phyloP scores from a whole-genome alignment of 2,329 filamentous ascomycete genomes.

The Arthrobotrys sphaeroides region DNA sequence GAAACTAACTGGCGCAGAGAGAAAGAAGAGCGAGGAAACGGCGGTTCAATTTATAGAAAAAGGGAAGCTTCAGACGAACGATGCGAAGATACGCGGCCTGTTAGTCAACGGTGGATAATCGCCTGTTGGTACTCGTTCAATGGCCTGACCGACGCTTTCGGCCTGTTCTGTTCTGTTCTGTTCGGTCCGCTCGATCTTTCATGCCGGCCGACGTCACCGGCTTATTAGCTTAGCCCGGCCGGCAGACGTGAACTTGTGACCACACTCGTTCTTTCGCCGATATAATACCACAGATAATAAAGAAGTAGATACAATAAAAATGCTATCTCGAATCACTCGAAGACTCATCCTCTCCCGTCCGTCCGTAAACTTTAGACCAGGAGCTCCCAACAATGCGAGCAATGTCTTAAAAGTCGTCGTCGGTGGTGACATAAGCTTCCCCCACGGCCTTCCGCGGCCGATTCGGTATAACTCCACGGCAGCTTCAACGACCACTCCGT shows the following conservation, averaged over 20 bases:
- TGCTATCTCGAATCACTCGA: constrained; percentile 15
- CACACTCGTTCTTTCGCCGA: no score
- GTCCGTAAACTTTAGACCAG: background rate
- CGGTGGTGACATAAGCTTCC: no score
- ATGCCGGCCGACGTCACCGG: background rate
- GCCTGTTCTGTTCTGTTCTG: background rate
- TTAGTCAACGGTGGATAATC: no score
- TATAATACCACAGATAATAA: no score
- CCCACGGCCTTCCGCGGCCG: constrained; percentile 10
- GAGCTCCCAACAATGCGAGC: background rate
- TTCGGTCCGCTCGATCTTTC: background rate
- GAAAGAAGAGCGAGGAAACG: no score
- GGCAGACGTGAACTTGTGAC: no score
- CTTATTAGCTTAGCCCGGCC: no score
- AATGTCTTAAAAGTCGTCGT: background rate
- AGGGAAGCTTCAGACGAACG: no score
- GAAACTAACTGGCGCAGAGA: no score
- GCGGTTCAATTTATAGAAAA: constrained; percentile 9
- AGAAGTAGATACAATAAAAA: background rate
- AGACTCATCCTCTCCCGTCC: background rate
- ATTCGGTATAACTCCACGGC: background rate
- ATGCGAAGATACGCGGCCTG: background rate
- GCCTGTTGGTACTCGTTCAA: background rate
- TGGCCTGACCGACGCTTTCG: constrained; percentile 8
- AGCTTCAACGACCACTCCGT: background rate